Evolutionary conservation across 139 green algal genomes (phyloP).

Genomic region (Coelastrella sp.): DNA sequence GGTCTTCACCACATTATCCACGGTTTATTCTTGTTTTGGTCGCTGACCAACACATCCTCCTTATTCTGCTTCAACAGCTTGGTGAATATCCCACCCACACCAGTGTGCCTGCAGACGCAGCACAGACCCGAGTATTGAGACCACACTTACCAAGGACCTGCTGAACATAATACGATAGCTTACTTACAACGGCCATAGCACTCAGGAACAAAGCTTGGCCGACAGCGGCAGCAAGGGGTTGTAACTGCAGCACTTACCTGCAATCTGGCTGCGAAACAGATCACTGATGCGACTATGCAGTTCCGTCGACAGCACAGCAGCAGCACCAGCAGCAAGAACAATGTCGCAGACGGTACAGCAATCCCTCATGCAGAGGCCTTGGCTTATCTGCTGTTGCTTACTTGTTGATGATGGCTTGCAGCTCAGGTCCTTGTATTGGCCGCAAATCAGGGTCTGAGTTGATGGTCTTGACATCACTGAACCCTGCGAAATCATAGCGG

Average conservation of each 20-base stretch:
- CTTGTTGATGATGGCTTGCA: background rate
- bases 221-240: too few species aligned
- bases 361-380: too few species aligned
- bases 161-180: too few species aligned
- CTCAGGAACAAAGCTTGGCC: too few species aligned
- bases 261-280: too few species aligned
- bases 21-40: conserved; percentile 50
- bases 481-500: background rate
- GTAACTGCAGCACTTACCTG: too few species aligned
- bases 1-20: conserved; percentile 51
- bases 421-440: background rate
- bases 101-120: conserved; percentile 13
- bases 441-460: background rate
- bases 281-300: too few species aligned
- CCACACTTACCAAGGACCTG: too few species aligned
- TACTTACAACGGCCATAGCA: too few species aligned
- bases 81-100: conserved; percentile 17
- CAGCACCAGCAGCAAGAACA: too few species aligned
- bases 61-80: conserved; percentile 45
- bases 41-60: conserved; percentile 37
- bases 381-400: background rate
- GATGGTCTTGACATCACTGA: background rate
- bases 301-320: too few species aligned
- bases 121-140: background rate
- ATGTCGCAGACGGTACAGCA: too few species aligned